These are phyloP conservation scores for Fusarium fracticaudum DNA, from an alignment of 2,329 filamentous ascomycete species.

Conservation along the genomic window DNA sequence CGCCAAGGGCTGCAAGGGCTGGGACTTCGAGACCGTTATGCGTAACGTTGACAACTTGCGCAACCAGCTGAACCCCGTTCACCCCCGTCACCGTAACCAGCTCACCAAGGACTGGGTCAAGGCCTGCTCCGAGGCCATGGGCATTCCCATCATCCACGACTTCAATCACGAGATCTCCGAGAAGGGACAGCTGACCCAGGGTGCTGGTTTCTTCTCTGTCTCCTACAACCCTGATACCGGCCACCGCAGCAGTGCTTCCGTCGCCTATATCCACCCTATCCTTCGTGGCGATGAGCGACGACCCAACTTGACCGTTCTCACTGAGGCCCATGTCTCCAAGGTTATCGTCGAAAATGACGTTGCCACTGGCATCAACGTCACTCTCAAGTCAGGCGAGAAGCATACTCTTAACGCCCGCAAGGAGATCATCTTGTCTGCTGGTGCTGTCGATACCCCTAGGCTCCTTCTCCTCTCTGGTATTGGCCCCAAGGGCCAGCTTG, in stretches of 20 bases:
- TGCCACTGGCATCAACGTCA: constrained; percentile 79
- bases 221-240: constrained; percentile 92
- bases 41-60: constrained; percentile 83
- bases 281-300: constrained; percentile 83
- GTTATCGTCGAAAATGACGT: constrained; percentile 76
- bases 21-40: constrained; percentile 87
- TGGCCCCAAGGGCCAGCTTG: constrained; percentile 63
- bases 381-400: constrained; percentile 61
- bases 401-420: constrained; percentile 70
- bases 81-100: constrained; percentile 86
- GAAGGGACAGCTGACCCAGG: constrained; percentile 76
- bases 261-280: constrained; percentile 93
- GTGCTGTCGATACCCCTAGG: constrained; percentile 83
- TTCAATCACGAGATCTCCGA: constrained; percentile 86
- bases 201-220: constrained; percentile 90
- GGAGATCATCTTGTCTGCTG: constrained; percentile 83
- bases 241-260: constrained; percentile 83
- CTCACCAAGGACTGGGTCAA: constrained; percentile 91
- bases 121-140: constrained; percentile 79
- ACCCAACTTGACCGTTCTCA: constrained; percentile 85
- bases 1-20: constrained; percentile 81
- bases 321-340: constrained; percentile 87
- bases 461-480: constrained; percentile 68
- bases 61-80: constrained; percentile 91
- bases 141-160: constrained; percentile 83